These are phyloP conservation scores for Lentinula edodes DNA, from an alignment of 768 basidiomycete genomes.

Conservation along the genomic window DNA sequence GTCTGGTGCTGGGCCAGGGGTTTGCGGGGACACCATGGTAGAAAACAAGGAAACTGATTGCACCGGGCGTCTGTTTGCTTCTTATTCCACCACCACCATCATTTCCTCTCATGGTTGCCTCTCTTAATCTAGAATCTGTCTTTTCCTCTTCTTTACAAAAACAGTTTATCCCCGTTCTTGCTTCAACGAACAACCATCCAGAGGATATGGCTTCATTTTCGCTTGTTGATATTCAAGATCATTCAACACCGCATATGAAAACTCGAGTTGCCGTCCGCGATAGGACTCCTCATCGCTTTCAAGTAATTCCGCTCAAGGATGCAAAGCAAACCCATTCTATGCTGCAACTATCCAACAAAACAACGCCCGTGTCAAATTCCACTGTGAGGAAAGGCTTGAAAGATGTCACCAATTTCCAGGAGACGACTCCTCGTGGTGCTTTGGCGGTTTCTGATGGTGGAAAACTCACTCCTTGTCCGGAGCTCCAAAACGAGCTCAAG, in stretches of 20 bases:
- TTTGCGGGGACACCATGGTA: conserved; percentile 5
- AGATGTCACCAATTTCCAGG: not conserved
- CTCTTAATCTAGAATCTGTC: not conserved
- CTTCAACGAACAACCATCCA: not conserved
- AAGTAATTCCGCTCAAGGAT: conserved; percentile 30
- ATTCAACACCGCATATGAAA: conserved; percentile 24
- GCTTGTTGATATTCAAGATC: not conserved
- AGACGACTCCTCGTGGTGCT: not conserved
- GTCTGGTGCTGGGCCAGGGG: conserved; percentile 40
- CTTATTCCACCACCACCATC: not conserved
- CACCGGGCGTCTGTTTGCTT: not conserved
- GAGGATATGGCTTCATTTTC: not conserved
- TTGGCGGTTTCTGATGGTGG: not conserved
- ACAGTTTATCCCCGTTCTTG: not conserved
- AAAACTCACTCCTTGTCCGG: not conserved
- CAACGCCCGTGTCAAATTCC: not conserved
- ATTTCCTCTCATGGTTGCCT: not conserved
- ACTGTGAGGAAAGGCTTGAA: not conserved
- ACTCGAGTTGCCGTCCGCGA: conserved; percentile 41
- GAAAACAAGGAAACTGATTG: not conserved
- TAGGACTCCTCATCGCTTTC: conserved; percentile 36
- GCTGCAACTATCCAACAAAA: not conserved
- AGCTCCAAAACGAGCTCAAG: not conserved
- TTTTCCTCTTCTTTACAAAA: not conserved
- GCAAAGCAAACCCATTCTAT: not conserved